Evolutionary conservation across 345 rosid species (phyloP), one percentile per base, ranked within the genome.

Genomic region (Syzygium aqueum): DNA sequence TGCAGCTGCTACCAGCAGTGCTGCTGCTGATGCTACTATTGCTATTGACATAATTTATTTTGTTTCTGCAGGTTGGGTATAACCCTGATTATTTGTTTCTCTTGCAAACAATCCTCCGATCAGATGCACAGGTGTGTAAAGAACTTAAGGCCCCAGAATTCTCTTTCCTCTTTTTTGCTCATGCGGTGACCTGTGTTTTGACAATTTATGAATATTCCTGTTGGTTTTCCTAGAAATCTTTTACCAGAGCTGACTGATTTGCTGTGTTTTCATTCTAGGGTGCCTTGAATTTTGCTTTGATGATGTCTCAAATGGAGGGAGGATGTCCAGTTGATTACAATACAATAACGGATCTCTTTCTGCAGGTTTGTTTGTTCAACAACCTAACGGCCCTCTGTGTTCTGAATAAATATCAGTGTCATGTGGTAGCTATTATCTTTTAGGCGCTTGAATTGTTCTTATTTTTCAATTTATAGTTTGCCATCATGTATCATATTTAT

Each of bases 231-330:
- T 73, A 73, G 23, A 73, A 73, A 37, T 73, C 43, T 19, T 73
- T 73, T 73, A 21, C 82, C 82, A 19, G 49, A 73, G 49, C 80
- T 50, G 43, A 40, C 59, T 51, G 27, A 28, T 53, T 51, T 52
- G 59, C 33, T 51, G 59, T 16, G 11, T 40, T 30, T 82, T 57
- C 88, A 80, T 77, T 89, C 86, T 89, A 98, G 99, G 99, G 99
- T 80, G 99, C 99, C 83, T 98, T 94, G 83, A 96, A 98, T 91
- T 98, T 98, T 94, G 98, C 99, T 56, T 89, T 96, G 91, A 98
- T 96, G 99, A 98, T 98, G 99, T 96, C 99, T 78, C 98, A 98
- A 93, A 98, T 98, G 99, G 98, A 96, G 92, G 99, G 98, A 80
- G 99, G 99, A 65, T 96, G 98, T 90, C 99, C 99, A 25, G 91